These are phyloP conservation scores for Strobilomyces dryophilus DNA, from an alignment of 768 basidiomycete genomes.

Conservation along the genomic window DNA sequence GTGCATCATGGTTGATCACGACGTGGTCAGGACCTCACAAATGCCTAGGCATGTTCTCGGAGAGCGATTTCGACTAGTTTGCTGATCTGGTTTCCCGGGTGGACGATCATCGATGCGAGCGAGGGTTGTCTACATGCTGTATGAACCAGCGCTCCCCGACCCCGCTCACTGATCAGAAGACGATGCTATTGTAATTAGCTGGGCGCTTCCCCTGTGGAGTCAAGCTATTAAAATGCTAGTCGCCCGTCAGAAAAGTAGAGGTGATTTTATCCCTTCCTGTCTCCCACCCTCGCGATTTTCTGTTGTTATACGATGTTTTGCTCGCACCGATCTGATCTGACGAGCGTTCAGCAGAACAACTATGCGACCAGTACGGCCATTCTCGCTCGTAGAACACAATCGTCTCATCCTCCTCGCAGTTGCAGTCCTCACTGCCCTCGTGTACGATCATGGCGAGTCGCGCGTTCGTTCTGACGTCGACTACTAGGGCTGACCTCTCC, in stretches of 20 bases:
- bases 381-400: background rate
- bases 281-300: background rate
- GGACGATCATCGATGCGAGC: too few relatives aligned
- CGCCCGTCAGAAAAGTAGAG: background rate
- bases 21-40: background rate
- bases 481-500: background rate
- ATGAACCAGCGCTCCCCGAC: too few relatives aligned
- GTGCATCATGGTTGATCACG: too few relatives aligned
- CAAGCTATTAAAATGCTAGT: background rate
- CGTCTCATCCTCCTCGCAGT: background rate
- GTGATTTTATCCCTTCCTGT: background rate
- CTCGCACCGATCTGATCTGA: background rate
- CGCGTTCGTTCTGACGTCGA: too few relatives aligned
- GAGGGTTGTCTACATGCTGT: too few relatives aligned
- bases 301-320: background rate
- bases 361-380: background rate
- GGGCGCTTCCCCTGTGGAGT: too few relatives aligned
- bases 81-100: background rate
- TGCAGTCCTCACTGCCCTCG: background rate
- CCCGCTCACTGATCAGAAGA: too few relatives aligned
- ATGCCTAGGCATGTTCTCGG: too few relatives aligned
- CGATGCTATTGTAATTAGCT: too few relatives aligned
- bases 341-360: background rate
- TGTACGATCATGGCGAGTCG: background rate
- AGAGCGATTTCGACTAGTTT: too few relatives aligned